Conservation (phyloP, 1,284 basidiomycete genomes). For the Coriolopsis trogii region DNA sequence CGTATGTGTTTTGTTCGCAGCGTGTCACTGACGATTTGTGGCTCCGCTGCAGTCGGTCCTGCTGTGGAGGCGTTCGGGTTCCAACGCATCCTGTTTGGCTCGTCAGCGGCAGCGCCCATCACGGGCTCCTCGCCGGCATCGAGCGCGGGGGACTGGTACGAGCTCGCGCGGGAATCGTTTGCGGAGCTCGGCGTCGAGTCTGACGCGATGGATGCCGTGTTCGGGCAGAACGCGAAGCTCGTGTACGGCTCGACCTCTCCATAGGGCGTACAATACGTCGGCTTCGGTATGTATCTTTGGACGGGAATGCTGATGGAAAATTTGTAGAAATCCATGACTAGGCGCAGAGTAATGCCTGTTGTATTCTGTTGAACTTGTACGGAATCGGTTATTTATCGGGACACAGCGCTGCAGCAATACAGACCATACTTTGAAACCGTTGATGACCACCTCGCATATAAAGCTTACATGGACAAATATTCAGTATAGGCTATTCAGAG, state of each 20-base stretch:
- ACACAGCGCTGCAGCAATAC: no score
- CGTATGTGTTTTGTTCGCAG: not conserved
- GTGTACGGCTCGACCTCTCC: slow-evolving; percentile 49
- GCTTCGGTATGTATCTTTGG: no score
- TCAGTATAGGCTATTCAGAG: no score
- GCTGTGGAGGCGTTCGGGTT: slow-evolving; percentile 70
- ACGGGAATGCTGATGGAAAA: no score
- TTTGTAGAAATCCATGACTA: no score
- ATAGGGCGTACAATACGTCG: no score
- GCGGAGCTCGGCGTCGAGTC: slow-evolving; percentile 84
- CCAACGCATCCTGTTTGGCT: slow-evolving; percentile 59
- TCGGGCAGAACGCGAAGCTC: slow-evolving; percentile 64
- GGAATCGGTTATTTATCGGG: no score
- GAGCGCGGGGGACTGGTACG: slow-evolving; percentile 76
- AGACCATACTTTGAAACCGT: no score
- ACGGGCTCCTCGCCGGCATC: slow-evolving; percentile 47
- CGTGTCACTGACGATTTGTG: not conserved
- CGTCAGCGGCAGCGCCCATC: slow-evolving; percentile 41
- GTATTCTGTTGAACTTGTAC: no score
- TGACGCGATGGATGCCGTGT: slow-evolving; percentile 75
- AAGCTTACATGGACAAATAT: no score
- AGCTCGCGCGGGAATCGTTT: slow-evolving; percentile 76
- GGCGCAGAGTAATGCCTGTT: no score
- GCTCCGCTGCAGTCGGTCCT: slow-evolving; percentile 59
- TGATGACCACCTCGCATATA: no score